These are phyloP conservation scores for Rutstroemia sp. DNA, from an alignment of 2,329 filamentous ascomycete genomes.

Conservation along the genomic window DNA sequence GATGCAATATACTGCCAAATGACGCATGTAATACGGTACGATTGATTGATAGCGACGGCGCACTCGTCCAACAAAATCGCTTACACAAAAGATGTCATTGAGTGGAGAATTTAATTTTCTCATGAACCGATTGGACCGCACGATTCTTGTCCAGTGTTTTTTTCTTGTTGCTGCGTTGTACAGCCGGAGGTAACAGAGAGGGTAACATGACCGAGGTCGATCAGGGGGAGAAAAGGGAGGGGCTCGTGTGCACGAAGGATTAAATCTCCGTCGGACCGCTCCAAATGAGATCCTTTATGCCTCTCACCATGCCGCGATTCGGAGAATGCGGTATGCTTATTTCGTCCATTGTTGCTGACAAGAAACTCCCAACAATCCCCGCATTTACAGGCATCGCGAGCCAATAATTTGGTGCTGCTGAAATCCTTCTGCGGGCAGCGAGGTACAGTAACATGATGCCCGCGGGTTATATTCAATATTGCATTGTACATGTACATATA, in stretches of 20 bases:
- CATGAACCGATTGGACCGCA: neutral
- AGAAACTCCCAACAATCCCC: neutral
- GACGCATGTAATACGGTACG: no score
- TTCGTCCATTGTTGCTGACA: neutral
- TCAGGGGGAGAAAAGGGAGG: slow-evolving; percentile 7
- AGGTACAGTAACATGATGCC: neutral
- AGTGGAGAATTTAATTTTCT: no score
- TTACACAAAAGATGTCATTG: no score
- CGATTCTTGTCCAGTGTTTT: neutral
- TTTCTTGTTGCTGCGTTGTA: neutral
- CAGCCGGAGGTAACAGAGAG: neutral
- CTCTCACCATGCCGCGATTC: slow-evolving; percentile 2
- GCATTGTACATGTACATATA: neutral
- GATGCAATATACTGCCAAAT: no score
- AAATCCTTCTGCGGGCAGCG: neutral
- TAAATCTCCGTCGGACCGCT: slow-evolving; percentile 19
- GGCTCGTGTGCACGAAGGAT: slow-evolving; percentile 16
- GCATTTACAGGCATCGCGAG: neutral
- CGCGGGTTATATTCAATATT: neutral
- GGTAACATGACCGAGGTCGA: slow-evolving; percentile 8
- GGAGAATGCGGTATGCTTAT: neutral
- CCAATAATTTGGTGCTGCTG: neutral
- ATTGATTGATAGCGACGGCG: no score
- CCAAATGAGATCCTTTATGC: slow-evolving; percentile 23
- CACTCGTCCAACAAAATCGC: no score